Conservation (phyloP, 345 rosid species). For the Brassica carinata region DNA sequence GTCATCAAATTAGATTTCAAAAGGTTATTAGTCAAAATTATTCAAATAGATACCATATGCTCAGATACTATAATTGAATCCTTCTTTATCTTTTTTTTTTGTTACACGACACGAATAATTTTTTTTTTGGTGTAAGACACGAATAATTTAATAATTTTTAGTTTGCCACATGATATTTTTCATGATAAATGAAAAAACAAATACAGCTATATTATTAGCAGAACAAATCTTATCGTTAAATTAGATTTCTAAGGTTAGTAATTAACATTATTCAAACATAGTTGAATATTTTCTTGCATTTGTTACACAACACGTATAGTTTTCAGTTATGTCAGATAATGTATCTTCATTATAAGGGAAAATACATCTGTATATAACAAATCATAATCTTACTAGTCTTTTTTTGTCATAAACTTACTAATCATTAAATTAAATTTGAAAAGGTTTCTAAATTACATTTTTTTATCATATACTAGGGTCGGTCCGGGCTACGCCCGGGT, state of each 20-base stretch:
- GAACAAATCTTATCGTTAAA: not conserved
- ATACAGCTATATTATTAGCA: not conserved
- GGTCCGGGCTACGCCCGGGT: too few relatives aligned
- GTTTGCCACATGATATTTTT: not conserved
- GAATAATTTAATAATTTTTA: not conserved
- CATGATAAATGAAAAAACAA: not conserved
- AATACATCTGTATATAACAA: not conserved
- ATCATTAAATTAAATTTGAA: not conserved
- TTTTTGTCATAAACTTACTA: not conserved
- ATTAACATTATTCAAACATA: not conserved
- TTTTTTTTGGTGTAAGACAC: not conserved
- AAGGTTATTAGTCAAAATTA: not conserved
- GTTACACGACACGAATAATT: conserved; percentile 13
- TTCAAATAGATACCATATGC: too few relatives aligned
- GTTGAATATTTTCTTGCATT: not conserved
- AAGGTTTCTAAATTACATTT: not conserved
- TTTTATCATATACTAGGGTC: not conserved
- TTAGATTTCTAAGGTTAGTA: not conserved
- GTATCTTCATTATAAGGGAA: not conserved
- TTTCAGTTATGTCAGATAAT: not conserved
- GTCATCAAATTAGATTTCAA: not conserved
- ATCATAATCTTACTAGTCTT: not conserved
- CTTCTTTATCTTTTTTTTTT: not conserved
- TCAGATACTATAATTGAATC: not conserved
- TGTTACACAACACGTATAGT: not conserved